Conservation (phyloP, 345 rosid species). For the Gossypium raimondii region DNA sequence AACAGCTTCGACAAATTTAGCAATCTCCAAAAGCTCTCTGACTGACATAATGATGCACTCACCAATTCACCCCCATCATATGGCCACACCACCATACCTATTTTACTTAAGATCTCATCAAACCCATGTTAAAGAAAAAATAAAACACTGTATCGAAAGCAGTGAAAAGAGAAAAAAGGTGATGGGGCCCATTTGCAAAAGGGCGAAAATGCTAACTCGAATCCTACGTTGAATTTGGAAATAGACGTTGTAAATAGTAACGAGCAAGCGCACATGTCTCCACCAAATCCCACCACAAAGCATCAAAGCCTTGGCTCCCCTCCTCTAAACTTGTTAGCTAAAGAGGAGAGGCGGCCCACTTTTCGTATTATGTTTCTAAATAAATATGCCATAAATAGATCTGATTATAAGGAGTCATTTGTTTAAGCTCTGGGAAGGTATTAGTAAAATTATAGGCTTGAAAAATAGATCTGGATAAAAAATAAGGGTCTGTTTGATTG, state of each 20-base stretch:
- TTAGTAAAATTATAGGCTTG: too few relatives aligned
- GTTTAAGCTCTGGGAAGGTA: fast-evolving
- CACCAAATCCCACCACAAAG: too few relatives aligned
- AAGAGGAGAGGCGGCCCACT: too few relatives aligned
- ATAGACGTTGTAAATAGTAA: too few relatives aligned
- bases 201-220: not conserved
- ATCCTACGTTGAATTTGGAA: too few relatives aligned
- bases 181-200: not conserved
- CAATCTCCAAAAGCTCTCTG: not conserved
- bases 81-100: not conserved
- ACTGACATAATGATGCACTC: constrained; percentile 1
- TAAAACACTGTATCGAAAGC: not conserved
- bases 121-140: not conserved
- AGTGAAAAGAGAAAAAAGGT: not conserved
- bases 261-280: too few relatives aligned
- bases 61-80: not conserved
- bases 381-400: too few relatives aligned
- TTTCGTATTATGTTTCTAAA: too few relatives aligned
- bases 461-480: too few relatives aligned
- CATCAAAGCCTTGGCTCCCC: too few relatives aligned
- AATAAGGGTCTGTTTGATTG: too few relatives aligned
- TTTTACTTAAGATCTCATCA: constrained; percentile 3
- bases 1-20: not conserved
- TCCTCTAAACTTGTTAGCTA: too few relatives aligned
- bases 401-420: fast-evolving